A percentile compares a stretch with the other conserved stretches of the same genome.
Evolutionary conservation across 2,329 filamentous ascomycete genomes (phyloP).

Genomic region (Colletotrichum trifolii): DNA sequence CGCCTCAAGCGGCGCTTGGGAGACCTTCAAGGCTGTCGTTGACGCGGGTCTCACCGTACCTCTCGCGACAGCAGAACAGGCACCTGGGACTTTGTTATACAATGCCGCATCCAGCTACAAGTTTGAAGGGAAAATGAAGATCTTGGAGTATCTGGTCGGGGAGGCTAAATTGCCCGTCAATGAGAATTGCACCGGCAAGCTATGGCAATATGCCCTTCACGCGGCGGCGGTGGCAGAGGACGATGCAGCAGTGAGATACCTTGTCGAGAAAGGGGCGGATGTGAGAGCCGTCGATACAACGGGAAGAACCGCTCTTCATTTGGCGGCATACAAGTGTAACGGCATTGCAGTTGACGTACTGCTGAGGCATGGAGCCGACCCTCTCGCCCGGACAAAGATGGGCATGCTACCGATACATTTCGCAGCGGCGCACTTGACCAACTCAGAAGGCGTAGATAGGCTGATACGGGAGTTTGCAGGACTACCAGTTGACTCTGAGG

Average conservation of each 20-base stretch:
- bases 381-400: neutral
- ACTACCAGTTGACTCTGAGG: too few species aligned
- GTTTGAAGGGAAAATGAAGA: neutral
- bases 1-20: neutral
- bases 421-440: neutral
- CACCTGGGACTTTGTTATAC: neutral
- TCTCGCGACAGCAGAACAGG: neutral
- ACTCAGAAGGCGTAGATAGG: too few species aligned
- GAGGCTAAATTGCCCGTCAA: slow-evolving; percentile 23
- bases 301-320: slow-evolving; percentile 12
- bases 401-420: slow-evolving; percentile 14
- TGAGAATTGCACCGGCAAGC: neutral
- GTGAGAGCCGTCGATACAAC: slow-evolving; percentile 2
- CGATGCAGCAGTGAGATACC: neutral
- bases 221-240: neutral
- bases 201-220: slow-evolving; percentile 4
- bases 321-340: neutral
- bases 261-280: slow-evolving; percentile 5
- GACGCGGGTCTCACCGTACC: slow-evolving; percentile 3
- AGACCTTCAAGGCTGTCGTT: neutral
- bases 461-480: too few species aligned
- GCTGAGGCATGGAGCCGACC: neutral
- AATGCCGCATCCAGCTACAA: neutral
- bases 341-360: neutral
- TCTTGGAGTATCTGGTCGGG: slow-evolving; percentile 36